Conservation (phyloP, 2,329 filamentous ascomycete species). For the Pyrenophora seminiperda region DNA sequence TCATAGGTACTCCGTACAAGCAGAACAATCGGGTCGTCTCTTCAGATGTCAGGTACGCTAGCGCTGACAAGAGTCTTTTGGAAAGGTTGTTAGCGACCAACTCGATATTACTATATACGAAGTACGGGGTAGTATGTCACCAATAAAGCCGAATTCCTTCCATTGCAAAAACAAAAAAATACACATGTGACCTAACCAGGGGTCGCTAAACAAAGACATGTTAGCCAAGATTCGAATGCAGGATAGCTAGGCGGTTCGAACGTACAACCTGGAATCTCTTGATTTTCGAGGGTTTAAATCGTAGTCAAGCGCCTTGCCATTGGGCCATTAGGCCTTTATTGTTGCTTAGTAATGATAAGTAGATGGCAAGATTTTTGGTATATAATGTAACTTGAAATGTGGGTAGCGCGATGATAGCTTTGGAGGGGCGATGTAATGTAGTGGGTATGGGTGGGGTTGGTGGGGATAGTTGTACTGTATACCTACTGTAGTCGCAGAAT, state of each 20-base stretch:
- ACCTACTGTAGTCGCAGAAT: too few species aligned
- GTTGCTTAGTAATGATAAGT: constrained; percentile 14
- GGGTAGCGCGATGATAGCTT: too few species aligned
- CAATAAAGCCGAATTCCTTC: too few species aligned
- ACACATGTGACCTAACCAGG: constrained; percentile 13
- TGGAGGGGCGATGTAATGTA: not conserved
- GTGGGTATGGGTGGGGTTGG: not conserved
- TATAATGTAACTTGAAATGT: not conserved
- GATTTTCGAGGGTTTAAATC: constrained; percentile 41
- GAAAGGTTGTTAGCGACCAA: too few species aligned
- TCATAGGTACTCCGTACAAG: too few species aligned
- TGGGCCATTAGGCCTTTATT: constrained; percentile 52
- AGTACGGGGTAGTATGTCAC: too few species aligned
- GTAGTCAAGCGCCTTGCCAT: constrained; percentile 64
- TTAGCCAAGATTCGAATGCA: not conserved
- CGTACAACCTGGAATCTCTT: constrained; percentile 39
- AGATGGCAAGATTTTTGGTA: rapidly evolving
- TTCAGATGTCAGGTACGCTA: too few species aligned
- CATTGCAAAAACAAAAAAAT: too few species aligned
- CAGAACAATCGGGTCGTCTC: too few species aligned
- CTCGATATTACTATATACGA: too few species aligned
- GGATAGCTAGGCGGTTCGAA: not conserved
- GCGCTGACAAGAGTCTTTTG: too few species aligned
- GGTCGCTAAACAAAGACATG: not conserved
- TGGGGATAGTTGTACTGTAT: too few species aligned